These are phyloP conservation scores for Fonsecaea nubica DNA, from an alignment of 2,329 filamentous ascomycete genomes.

Conservation along the genomic window DNA sequence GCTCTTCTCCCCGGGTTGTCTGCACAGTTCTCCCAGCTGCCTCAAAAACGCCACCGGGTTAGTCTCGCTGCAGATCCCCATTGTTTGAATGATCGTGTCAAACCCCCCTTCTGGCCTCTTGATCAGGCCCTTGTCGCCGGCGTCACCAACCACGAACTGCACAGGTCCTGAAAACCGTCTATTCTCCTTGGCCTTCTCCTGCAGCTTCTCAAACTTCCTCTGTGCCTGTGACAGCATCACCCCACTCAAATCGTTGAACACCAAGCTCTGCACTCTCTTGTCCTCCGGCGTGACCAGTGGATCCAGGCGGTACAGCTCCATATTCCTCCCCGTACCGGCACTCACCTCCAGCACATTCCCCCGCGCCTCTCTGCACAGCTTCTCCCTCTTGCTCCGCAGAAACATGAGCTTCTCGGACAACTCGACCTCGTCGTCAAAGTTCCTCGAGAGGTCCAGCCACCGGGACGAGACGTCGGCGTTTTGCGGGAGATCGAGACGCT, in stretches of 20 bases:
- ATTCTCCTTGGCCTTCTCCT: slow-evolving; percentile 22
- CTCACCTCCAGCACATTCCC: slow-evolving; percentile 59
- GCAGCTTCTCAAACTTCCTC: slow-evolving; percentile 50
- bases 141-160: slow-evolving; percentile 38
- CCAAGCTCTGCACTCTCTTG: slow-evolving; percentile 48
- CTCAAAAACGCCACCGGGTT: slow-evolving; percentile 37
- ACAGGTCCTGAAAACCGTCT: slow-evolving; percentile 33
- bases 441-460: slow-evolving; percentile 52
- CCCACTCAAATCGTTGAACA: slow-evolving; percentile 57
- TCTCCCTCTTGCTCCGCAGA: slow-evolving; percentile 49
- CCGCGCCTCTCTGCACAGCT: slow-evolving; percentile 50
- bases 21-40: slow-evolving; percentile 33
- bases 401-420: slow-evolving; percentile 52
- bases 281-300: slow-evolving; percentile 40
- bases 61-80: slow-evolving; percentile 56
- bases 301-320: slow-evolving; percentile 52
- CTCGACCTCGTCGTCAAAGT: slow-evolving; percentile 56
- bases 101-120: slow-evolving; percentile 43
- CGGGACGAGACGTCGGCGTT: slow-evolving; percentile 54
- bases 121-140: slow-evolving; percentile 29
- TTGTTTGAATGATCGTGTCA: slow-evolving; percentile 58
- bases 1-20: slow-evolving; percentile 38
- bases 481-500: slow-evolving; percentile 32
- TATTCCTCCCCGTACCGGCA: slow-evolving; percentile 58
- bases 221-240: slow-evolving; percentile 56